phyloP scores from a whole-genome alignment of 352 stramenopile species.

The Phytophthora nicotianae region DNA sequence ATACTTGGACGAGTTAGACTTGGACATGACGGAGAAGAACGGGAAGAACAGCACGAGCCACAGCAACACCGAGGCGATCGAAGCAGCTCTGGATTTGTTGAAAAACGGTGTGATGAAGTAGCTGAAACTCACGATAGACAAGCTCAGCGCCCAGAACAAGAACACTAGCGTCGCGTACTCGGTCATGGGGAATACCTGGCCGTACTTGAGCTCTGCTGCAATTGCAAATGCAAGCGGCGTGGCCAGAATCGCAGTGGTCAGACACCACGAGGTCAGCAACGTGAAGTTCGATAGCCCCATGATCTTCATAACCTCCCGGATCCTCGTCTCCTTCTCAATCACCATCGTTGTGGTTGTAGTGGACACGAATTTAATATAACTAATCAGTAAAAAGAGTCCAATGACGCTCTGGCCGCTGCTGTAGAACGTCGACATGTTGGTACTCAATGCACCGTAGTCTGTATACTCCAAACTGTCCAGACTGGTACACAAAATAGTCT shows the following conservation, averaged over 20 bases:
- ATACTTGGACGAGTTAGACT: conserved; percentile 57
- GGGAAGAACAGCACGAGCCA: conserved; percentile 80
- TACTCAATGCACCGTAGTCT: conserved; percentile 43
- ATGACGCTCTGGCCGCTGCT: conserved; percentile 65
- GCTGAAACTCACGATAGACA: conserved; percentile 69
- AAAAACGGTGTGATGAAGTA: conserved; percentile 78
- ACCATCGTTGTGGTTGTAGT: conserved; percentile 73
- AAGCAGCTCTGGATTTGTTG: conserved; percentile 67
- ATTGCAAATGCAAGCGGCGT: conserved; percentile 54
- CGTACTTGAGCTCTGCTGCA: conserved; percentile 65
- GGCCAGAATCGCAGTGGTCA: conserved; percentile 54
- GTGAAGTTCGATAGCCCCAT: conserved; percentile 75
- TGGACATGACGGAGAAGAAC: conserved; percentile 74
- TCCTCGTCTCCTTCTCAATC: conserved; percentile 79
- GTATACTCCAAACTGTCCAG: conserved; percentile 31
- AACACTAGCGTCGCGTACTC: conserved; percentile 67
- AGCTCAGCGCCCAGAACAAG: conserved; percentile 66
- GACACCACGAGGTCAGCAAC: conserved; percentile 65
- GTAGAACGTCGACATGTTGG: conserved; percentile 68
- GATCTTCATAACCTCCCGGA: conserved; percentile 87
- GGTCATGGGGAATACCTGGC: conserved; percentile 64
- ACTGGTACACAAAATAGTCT: conserved; percentile 43
- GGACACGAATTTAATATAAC: conserved; percentile 72
- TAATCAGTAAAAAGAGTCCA: conserved; percentile 64
- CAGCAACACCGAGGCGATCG: conserved; percentile 66